phyloP scores from a whole-genome alignment of 2,329 filamentous ascomycete genomes.

The Pyrenochaeta sp. region DNA sequence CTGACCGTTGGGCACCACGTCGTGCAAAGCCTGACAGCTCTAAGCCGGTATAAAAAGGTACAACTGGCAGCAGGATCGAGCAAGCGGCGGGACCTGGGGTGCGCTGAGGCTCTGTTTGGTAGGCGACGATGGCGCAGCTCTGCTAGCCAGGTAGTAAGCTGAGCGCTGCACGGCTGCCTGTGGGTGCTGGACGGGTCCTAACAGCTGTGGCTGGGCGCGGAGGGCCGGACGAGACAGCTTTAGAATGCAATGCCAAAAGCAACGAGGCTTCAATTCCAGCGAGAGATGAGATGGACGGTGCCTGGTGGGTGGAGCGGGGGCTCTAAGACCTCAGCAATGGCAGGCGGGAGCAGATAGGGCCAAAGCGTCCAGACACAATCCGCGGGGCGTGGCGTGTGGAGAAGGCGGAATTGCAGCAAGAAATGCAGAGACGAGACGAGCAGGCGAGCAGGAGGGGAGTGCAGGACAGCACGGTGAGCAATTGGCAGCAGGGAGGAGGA shows the following conservation, averaged over 20 bases:
- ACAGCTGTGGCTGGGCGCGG: constrained; percentile 26
- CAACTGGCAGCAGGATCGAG: constrained; percentile 23
- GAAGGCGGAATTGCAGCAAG: constrained; percentile 20
- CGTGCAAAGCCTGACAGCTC: constrained; percentile 41
- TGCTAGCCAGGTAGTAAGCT: constrained; percentile 38
- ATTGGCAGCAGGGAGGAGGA: constrained; percentile 14
- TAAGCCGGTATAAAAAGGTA: constrained; percentile 26
- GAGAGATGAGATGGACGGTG: constrained; percentile 26
- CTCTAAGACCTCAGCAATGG: constrained; percentile 41
- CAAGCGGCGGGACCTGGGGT: constrained; percentile 26
- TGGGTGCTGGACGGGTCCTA: constrained; percentile 22
- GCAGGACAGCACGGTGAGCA: constrained; percentile 11
- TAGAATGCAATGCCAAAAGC: constrained; percentile 32
- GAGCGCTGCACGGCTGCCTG: constrained; percentile 34
- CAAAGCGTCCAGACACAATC: constrained; percentile 48
- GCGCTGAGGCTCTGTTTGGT: constrained; percentile 39
- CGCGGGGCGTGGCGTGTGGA: constrained; percentile 33
- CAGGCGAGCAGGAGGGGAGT: constrained; percentile 15
- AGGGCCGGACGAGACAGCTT: constrained; percentile 26
- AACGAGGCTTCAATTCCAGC: constrained; percentile 27
- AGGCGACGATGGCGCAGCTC: constrained; percentile 40
- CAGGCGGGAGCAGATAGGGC: constrained; percentile 42
- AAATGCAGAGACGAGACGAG: constrained; percentile 32
- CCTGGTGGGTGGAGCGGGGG: constrained; percentile 31
- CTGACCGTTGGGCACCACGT: constrained; percentile 44